Percentiles rank a stretch among this genome's conserved stretches.
Evolutionary conservation across 73 alveolate genomes (phyloP).

Genomic region (Diophrys appendiculata): DNA sequence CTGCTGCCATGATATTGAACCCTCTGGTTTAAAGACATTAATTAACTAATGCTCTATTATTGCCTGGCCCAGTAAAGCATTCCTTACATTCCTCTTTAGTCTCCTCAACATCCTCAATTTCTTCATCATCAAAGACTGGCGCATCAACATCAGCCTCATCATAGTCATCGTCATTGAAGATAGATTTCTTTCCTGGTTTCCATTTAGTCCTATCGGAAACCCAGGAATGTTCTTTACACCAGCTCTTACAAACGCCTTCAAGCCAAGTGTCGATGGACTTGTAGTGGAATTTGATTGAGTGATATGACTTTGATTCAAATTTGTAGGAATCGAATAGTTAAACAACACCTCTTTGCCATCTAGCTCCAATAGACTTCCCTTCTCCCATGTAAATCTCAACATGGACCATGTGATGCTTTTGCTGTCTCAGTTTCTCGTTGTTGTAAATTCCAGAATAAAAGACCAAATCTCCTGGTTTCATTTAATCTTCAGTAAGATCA

Average conservation of each 20-base stretch:
- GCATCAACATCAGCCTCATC: constrained; percentile 63
- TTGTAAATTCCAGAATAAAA: constrained; percentile 77
- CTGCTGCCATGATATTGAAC: constrained; percentile 37
- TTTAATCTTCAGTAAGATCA: constrained; percentile 74
- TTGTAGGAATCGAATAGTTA: constrained; percentile 76
- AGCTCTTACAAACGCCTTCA: constrained; percentile 75
- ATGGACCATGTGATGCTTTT: constrained; percentile 85
- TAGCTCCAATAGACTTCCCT: constrained; percentile 73
- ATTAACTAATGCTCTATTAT: constrained; percentile 34
- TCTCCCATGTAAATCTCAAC: constrained; percentile 89
- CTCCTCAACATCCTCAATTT: constrained; percentile 1
- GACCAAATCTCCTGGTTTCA: constrained; percentile 86
- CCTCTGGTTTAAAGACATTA: constrained; percentile 24
- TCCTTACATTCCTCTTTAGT: not conserved
- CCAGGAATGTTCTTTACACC: constrained; percentile 84
- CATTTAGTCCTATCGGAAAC: constrained; percentile 39
- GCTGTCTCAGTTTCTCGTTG: constrained; percentile 63
- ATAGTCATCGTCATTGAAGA: constrained; percentile 52
- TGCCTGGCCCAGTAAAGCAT: constrained; percentile 50
- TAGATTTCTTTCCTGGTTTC: constrained; percentile 62
- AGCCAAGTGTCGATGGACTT: constrained; percentile 85
- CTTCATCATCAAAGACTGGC: constrained; percentile 24
- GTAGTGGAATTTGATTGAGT: constrained; percentile 73
- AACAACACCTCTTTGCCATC: constrained; percentile 83
- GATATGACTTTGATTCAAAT: constrained; percentile 70